A percentile compares a stretch with the other conserved stretches of the same genome.
phyloP scores from a whole-genome alignment of 1,284 basidiomycete species.

The Microbotryum saponariae region DNA sequence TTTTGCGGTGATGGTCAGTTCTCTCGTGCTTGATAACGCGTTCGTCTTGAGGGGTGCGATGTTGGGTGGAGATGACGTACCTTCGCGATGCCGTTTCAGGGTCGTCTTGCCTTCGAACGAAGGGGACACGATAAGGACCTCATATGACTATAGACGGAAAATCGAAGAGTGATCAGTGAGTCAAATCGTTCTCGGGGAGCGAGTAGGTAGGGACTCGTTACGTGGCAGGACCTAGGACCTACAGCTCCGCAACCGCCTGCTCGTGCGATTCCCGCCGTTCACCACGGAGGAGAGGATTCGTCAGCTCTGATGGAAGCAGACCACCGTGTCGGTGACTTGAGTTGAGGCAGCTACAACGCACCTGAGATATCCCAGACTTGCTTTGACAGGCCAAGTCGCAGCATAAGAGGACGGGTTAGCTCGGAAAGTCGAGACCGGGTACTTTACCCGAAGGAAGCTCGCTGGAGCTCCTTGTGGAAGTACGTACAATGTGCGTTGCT shows the following conservation, averaged over 20 bases:
- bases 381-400: slow-evolving; percentile 3
- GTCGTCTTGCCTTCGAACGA: slow-evolving; percentile 36
- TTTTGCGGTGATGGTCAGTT: background rate
- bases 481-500: slow-evolving; percentile 18
- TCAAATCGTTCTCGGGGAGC: too few species aligned
- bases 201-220: too few species aligned
- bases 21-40: too few species aligned
- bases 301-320: too few species aligned
- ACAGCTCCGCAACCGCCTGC: slow-evolving; percentile 32
- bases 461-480: background rate
- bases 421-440: background rate
- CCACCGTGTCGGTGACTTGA: too few species aligned
- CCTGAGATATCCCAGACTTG: slow-evolving; percentile 35
- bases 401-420: background rate
- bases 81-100: slow-evolving; percentile 35
- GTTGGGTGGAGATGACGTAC: slow-evolving; percentile 8
- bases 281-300: background rate
- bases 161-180: too few species aligned
- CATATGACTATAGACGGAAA: slow-evolving; percentile 28
- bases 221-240: background rate
- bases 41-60: too few species aligned
- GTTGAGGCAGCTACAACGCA: background rate
- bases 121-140: slow-evolving; percentile 36
- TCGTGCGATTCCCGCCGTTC: background rate
- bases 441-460: background rate